These are phyloP conservation scores for Globisporangium takayamanum DNA, from an alignment of 352 stramenopile genomes.

Conservation along the genomic window DNA sequence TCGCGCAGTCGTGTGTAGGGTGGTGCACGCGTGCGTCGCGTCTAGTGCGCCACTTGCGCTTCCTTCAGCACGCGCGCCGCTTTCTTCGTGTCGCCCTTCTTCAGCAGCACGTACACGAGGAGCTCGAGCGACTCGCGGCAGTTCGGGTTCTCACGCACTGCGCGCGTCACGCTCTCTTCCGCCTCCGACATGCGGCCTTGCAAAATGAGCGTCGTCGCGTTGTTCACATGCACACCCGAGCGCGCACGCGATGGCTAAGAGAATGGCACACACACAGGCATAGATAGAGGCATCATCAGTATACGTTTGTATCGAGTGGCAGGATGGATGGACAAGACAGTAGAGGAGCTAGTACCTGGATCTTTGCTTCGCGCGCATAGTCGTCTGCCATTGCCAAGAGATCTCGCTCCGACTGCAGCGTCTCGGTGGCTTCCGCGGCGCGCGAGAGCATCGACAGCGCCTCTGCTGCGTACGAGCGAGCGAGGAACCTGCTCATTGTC, in stretches of 20 bases:
- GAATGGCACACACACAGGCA: constrained; percentile 3
- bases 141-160: constrained; percentile 73
- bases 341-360: constrained; percentile 33
- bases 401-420: constrained; percentile 65
- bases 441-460: constrained; percentile 85
- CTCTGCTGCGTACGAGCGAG: constrained; percentile 85
- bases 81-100: constrained; percentile 88
- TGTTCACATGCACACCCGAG: constrained; percentile 82
- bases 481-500: constrained; percentile 39
- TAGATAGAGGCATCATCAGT: not conserved
- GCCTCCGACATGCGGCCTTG: constrained; percentile 67
- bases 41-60: constrained; percentile 63
- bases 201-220: constrained; percentile 69
- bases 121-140: constrained; percentile 81
- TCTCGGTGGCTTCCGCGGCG: constrained; percentile 67
- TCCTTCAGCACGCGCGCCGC: constrained; percentile 82
- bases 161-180: constrained; percentile 79
- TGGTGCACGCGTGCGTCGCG: not conserved
- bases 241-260: constrained; percentile 51
- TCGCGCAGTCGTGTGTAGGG: not conserved
- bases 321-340: not conserved
- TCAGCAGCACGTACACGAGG: constrained; percentile 84
- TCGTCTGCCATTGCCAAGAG: constrained; percentile 72
- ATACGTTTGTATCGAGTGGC: no score
- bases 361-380: constrained; percentile 70